A percentile compares a stretch with the other conserved stretches of the same genome.
These are phyloP conservation scores for Cryphonectria parasitica DNA, from an alignment of 2,329 filamentous ascomycete species.

Conservation along the genomic window DNA sequence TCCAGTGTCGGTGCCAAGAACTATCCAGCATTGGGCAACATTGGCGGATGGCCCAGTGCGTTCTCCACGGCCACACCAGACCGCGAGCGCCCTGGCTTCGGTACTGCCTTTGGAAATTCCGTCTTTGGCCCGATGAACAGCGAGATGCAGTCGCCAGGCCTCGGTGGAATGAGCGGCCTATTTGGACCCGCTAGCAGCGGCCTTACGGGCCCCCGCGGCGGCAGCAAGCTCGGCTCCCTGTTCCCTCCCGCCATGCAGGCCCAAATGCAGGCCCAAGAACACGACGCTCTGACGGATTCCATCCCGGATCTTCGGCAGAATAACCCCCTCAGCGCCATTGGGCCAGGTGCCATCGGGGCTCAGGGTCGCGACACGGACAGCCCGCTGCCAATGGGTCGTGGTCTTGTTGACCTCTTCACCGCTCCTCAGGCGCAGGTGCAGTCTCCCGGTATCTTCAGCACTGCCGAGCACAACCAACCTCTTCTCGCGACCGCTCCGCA, in stretches of 20 bases:
- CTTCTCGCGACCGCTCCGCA: conserved; percentile 40
- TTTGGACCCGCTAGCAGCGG: conserved; percentile 67
- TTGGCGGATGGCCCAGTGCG: conserved; percentile 64
- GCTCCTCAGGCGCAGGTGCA: conserved; percentile 40
- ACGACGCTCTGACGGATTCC: conserved; percentile 61
- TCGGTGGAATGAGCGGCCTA: conserved; percentile 67
- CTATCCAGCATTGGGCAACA: conserved; percentile 65
- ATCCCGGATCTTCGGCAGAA: conserved; percentile 63
- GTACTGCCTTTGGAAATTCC: conserved; percentile 73
- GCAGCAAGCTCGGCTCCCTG: conserved; percentile 82
- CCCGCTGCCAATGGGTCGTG: conserved; percentile 57
- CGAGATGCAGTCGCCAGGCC: conserved; percentile 76
- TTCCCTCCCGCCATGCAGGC: conserved; percentile 91
- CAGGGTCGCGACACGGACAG: conserved; percentile 62
- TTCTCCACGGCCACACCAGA: conserved; percentile 70
- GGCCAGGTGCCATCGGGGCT: conserved; percentile 60
- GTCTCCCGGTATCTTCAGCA: conserved; percentile 43
- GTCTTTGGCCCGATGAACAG: conserved; percentile 73
- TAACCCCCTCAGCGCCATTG: conserved; percentile 69
- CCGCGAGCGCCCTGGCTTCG: conserved; percentile 61
- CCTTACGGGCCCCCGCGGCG: conserved; percentile 63
- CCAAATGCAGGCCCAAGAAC: conserved; percentile 78
- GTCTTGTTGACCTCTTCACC: conserved; percentile 60
- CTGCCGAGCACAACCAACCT: conserved; percentile 44
- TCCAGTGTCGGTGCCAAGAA: conserved; percentile 83